Percentiles rank a stretch among this genome's conserved stretches.
phyloP scores from a whole-genome alignment of 352 stramenopile species.

The Thalassiosira hispida region DNA sequence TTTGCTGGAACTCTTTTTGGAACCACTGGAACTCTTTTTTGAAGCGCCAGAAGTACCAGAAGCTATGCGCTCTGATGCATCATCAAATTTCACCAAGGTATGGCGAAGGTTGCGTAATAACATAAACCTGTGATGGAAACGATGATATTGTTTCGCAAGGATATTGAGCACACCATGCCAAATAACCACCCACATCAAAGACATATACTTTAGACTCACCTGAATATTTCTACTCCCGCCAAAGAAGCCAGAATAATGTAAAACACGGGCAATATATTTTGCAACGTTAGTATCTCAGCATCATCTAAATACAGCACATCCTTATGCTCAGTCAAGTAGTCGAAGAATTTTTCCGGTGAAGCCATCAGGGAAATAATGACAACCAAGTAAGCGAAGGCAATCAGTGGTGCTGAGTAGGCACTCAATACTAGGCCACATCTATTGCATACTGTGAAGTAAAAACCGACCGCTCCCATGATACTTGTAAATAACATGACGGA shows the following conservation, averaged over 20 bases:
- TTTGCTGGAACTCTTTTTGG: neutral
- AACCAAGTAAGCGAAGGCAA: conserved; percentile 46
- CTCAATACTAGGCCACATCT: conserved; percentile 33
- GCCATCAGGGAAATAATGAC: conserved; percentile 37
- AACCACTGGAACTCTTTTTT: neutral
- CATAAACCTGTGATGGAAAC: conserved; percentile 21
- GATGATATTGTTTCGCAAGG: neutral
- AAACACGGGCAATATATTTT: conserved; percentile 28
- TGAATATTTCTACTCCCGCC: conserved; percentile 34
- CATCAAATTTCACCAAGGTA: conserved; percentile 23
- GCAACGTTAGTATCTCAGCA: conserved; percentile 30
- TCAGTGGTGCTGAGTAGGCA: conserved; percentile 35
- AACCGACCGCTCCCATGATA: conserved; percentile 47
- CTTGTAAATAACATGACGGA: conserved; percentile 29
- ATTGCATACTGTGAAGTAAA: conserved; percentile 33
- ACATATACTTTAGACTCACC: conserved; percentile 19
- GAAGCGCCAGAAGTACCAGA: neutral
- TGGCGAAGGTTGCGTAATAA: conserved; percentile 9
- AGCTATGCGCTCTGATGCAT: conserved; percentile 12
- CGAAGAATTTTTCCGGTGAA: conserved; percentile 16
- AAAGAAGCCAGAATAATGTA: conserved; percentile 45
- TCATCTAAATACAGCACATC: conserved; percentile 43
- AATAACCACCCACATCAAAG: neutral
- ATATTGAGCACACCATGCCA: neutral
- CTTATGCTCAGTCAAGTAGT: conserved; percentile 47